These are phyloP conservation scores for Singerocomus inundabilis DNA, from an alignment of 1,284 basidiomycete species.

Conservation along the genomic window DNA sequence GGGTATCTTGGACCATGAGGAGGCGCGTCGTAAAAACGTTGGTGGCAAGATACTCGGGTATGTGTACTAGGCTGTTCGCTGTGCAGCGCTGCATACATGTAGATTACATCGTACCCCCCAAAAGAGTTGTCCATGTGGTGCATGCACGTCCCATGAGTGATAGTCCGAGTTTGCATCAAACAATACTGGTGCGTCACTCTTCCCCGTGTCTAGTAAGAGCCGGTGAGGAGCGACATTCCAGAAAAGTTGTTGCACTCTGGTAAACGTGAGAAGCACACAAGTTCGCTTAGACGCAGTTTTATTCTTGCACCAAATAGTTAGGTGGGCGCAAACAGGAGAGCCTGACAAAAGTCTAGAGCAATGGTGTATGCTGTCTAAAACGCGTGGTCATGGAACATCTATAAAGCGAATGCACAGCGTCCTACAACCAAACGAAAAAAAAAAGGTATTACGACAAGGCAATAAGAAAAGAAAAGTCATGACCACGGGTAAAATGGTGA, in stretches of 20 bases:
- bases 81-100: conserved; percentile 17
- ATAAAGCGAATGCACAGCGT: conserved; percentile 1
- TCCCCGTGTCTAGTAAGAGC: too few species aligned
- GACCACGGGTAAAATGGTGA: neutral
- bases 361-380: neutral
- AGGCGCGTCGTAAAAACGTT: conserved; percentile 98
- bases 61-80: conserved; percentile 58
- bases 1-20: conserved; percentile 99
- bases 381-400: conserved; percentile 5
- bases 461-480: neutral
- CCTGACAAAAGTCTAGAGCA: neutral
- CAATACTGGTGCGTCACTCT: too few species aligned
- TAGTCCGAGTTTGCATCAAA: neutral
- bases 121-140: conserved; percentile 4
- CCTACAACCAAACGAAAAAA: neutral
- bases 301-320: neutral
- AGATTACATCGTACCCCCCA: conserved; percentile 17
- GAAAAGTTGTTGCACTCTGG: too few species aligned
- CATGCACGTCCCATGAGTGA: neutral
- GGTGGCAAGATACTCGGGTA: conserved; percentile 89
- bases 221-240: too few species aligned
- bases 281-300: neutral
- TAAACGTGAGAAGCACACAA: too few species aligned
- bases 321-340: neutral
- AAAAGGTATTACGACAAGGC: conserved; percentile 14